Base-by-base conservation (phyloP, 2,329 filamentous ascomycete genomes). In the Ophiosphaerella korrae region DNA sequence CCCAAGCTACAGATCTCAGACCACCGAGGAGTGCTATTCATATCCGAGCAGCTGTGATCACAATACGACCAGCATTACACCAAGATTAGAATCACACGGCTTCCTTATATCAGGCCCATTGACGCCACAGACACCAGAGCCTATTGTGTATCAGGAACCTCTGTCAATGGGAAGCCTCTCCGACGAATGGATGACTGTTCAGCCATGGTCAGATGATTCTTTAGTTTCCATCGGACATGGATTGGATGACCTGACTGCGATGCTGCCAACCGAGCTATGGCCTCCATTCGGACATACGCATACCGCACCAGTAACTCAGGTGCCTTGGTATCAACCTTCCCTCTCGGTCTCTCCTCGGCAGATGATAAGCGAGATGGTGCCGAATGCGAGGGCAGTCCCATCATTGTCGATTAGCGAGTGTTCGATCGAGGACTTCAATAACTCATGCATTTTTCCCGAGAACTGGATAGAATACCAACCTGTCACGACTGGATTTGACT, bases 381-480 rank as follows among this genome's bases (percentile, higher is more conserved):
- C 61, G 16, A 54, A 66, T 40, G 50, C 46, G 18, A 33, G 56
- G 14, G 55, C 42, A 33, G 58, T 67, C 4, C 63, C 66, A 32
- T 64, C 64, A 34, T 51, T 66, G 12, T 63, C 62, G 8, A 53
- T 66, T 13, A 66, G 63, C 54, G 66, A 69, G 31, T 58, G 54
- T 44, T 67, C 65, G 8, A 44, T 55, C 8, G 62, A 62, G 8
- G 64, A 68, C 16, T 61, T 52, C 36, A 55, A 63, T 39, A 62
- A 63, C 8, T 56, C 63, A 2, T 46, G 46, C 35, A 64, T 71
- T 12, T 73, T 75, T 32, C 78, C 78, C 43, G 75, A 80, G 13
- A 75, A 75, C 9, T 82, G 80, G 79, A 71, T 72, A 9, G 74
- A 71, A 26, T 80, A 80, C 60, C 73, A 75, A 40, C 78, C 77